Base-by-base conservation (phyloP, 495 filamentous ascomycete genomes). In the Aspergillus bertholletiae region DNA sequence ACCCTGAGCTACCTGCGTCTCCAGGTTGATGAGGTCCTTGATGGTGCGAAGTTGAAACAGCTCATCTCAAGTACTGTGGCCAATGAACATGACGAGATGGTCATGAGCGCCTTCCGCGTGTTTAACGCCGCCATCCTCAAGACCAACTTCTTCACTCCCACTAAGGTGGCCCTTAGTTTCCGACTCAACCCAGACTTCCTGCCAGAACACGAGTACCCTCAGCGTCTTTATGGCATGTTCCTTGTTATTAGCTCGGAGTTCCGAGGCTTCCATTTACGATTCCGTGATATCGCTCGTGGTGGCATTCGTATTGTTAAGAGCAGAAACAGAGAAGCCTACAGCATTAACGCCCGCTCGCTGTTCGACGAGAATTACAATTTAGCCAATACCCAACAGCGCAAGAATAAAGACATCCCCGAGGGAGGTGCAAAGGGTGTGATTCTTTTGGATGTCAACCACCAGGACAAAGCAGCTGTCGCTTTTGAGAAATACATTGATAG, bases 351-450 rank as follows among this genome's bases (percentile, higher is more conserved):
- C 11, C 88, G 95, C 39, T 94, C 88, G 18, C 79, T 97, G 44
- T 98, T 98, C 60, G 94, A 98, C 58, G 94, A 98, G 74, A 98
- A 98, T 73, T 98, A 98, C 72, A 93, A 92, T 55, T 84, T 98
- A 56, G 94, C 94, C 56, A 97, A 94, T 71, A 98, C 94, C 0
- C 94, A 98, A 72, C 95, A 97, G 77, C 89, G 95, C 64, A 98
- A 98, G 83, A 98, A 98, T 79, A 98, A 98, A 77, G 94, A 98
- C 64, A 98, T 98, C 39, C 94, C 94, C n/a, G 94, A 98, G 78
- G 94, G 94, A 49, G 94, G 94, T 53, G 94, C 93, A 49, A 98
- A 98, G 77, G 94, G 94, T 72, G 94, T 98, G 46, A 93, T 98
- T 51, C 85, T 98, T 27, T 83, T 98, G 26, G 93, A 97, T 72